Evolutionary conservation across 176 grass and related monocot species (phyloP).

Genomic region (Zoysia japonica): DNA sequence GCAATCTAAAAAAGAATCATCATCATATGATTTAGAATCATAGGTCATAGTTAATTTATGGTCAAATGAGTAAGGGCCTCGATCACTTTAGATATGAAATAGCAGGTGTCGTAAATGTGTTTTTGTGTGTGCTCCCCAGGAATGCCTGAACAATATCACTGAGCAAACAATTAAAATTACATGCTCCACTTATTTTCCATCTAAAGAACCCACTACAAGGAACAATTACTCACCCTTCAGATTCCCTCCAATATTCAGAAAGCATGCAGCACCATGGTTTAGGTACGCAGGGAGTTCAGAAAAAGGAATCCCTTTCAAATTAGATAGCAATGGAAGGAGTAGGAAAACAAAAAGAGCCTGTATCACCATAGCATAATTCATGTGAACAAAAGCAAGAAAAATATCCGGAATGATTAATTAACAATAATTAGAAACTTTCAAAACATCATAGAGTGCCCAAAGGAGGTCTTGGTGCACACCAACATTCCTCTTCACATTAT

Average conservation of each 20-base stretch:
- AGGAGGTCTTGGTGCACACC: neutral
- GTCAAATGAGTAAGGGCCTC: neutral
- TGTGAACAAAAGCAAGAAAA: slow-evolving; percentile 24
- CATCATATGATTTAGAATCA: slow-evolving; percentile 18
- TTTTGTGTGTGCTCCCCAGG: neutral
- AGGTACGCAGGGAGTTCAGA: slow-evolving; percentile 71
- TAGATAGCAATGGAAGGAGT: slow-evolving; percentile 85
- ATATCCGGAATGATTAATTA: neutral
- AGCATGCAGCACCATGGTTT: slow-evolving; percentile 77
- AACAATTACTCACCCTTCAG: slow-evolving; percentile 52
- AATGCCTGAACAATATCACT: slow-evolving; percentile 14
- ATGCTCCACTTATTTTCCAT: slow-evolving; percentile 19
- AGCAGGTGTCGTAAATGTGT: slow-evolving; percentile 2
- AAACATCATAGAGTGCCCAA: neutral
- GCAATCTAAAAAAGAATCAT: slow-evolving; percentile 67
- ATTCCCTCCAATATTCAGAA: slow-evolving; percentile 80
- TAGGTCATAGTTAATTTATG: neutral
- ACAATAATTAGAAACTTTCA: slow-evolving; percentile 3
- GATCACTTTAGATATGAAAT: neutral
- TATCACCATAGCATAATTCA: slow-evolving; percentile 33
- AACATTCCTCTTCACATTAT: neutral
- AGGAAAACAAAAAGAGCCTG: slow-evolving; percentile 95
- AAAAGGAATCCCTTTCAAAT: slow-evolving; percentile 85
- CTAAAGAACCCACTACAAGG: slow-evolving; percentile 22
- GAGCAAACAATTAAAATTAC: neutral